A percentile compares a stretch with the other conserved stretches of the same genome.
phyloP scores from a whole-genome alignment of 1,284 basidiomycete genomes.

The Pseudozyma hubeiensis region DNA sequence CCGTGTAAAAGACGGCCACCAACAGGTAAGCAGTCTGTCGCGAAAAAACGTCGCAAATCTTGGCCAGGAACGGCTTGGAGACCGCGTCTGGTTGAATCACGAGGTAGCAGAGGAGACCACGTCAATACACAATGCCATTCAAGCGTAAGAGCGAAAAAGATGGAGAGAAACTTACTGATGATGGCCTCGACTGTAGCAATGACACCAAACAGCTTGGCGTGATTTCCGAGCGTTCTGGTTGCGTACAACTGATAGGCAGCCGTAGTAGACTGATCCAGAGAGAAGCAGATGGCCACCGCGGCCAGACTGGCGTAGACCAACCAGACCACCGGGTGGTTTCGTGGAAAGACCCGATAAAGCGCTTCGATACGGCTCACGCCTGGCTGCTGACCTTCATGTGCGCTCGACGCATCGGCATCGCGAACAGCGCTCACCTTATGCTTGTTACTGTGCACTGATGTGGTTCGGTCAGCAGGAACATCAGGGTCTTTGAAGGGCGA shows the following conservation, averaged over 20 bases:
- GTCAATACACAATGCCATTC: neutral
- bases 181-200: conserved; percentile 24
- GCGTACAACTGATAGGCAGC: conserved; percentile 40
- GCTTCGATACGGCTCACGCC: conserved; percentile 36
- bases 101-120: neutral
- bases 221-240: conserved; percentile 34
- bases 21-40: conserved; percentile 51
- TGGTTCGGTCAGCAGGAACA: neutral
- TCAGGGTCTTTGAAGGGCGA: conserved; percentile 15
- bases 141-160: conserved; percentile 4
- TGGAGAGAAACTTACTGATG: conserved; percentile 15
- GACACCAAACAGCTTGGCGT: conserved; percentile 38
- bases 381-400: conserved; percentile 19
- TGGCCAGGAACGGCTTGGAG: conserved; percentile 57
- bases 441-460: conserved; percentile 9
- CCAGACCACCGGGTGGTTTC: conserved; percentile 18
- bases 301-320: conserved; percentile 20
- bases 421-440: conserved; percentile 11
- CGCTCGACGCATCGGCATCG: conserved; percentile 21
- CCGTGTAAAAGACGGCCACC: conserved; percentile 49
- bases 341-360: conserved; percentile 30
- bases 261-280: conserved; percentile 22
- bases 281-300: conserved; percentile 22
- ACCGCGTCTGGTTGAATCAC: conserved; percentile 33
- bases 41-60: conserved; percentile 60